Base-by-base conservation (phyloP, 805 yeast species). In the Hanseniaspora singularis region DNA sequence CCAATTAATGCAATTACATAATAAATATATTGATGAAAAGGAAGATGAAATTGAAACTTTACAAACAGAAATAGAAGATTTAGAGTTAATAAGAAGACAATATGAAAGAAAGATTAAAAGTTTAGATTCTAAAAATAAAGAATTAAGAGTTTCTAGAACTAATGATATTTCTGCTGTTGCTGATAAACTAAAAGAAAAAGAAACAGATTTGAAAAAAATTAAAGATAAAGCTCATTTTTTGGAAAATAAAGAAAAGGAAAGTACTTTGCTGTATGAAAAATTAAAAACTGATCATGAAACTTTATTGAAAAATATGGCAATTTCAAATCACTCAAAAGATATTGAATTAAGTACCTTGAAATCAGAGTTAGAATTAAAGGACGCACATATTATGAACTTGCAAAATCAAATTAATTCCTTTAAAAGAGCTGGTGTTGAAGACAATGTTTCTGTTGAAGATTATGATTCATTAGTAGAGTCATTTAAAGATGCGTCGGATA, bases 11-110 rank as follows among this genome's bases (percentile, higher is more conserved):
- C 53, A 51, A 3, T 50, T 52, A 3, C 46, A 59, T 2, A 50
- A 59, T n/a, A 33, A 49, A 2, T 56, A 60, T 12, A 53, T 61
- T 10, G 53, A 52, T 2, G 46, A 50, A 2, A 46, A 63, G 19
- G 53, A 51, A 18, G 51, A 58, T 19, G 52, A 55, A 16, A 53
- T 59, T 18, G 26, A 46, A 0, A 26, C 51, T 1, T 45, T 59
- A 8, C 55, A 54, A 28, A 42, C 54, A 3, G 54, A 57, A 9
- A 56, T 58, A n/a, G 16, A 44, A 12, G 41, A 49, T 12, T 28
- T 58, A 4, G 54, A 55, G n/a, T 39, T 52, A 24, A 23, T 50
- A 50, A 31, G 12, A 49, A 10, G 45, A 44, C 19, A 40, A 31
- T 2, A 20, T 51, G 30, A 41, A 49, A 22, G 27, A 43, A n/a